These are phyloP conservation scores for Saturnispora ahearnii DNA, from an alignment of 805 yeast genomes.

Conservation along the genomic window DNA sequence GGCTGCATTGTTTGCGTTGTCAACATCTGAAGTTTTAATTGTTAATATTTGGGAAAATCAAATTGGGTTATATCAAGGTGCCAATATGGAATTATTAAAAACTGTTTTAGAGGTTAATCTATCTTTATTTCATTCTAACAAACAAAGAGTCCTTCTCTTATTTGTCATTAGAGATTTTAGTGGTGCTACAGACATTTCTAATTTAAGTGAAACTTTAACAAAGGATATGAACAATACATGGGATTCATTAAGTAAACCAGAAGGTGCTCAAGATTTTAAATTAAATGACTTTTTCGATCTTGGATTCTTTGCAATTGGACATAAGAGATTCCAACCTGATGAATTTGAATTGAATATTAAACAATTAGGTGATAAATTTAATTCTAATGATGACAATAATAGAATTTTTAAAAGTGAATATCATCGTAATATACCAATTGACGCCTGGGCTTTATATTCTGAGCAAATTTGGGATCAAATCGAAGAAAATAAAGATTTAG, in stretches of 20 bases:
- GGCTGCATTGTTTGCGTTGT: slow-evolving; percentile 87
- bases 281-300: slow-evolving; percentile 78
- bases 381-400: slow-evolving; percentile 16
- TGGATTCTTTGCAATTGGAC: slow-evolving; percentile 72
- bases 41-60: slow-evolving; percentile 97
- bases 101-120: slow-evolving; percentile 95
- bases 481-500: slow-evolving; percentile 86
- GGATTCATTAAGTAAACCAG: slow-evolving; percentile 69
- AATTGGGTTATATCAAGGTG: slow-evolving; percentile 95
- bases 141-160: slow-evolving; percentile 50
- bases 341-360: slow-evolving; percentile 55
- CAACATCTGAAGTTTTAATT: slow-evolving; percentile 84
- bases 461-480: slow-evolving; percentile 91
- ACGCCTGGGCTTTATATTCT: slow-evolving; percentile 93
- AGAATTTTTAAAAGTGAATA: slow-evolving; percentile 57
- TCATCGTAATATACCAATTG: slow-evolving; percentile 83
- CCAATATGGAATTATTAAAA: slow-evolving; percentile 89
- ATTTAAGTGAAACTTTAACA: slow-evolving; percentile 57
- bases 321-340: slow-evolving; percentile 73
- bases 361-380: slow-evolving; percentile 54
- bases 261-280: slow-evolving; percentile 42
- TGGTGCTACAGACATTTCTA: slow-evolving; percentile 74
- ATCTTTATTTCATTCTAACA: slow-evolving; percentile 64
- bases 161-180: slow-evolving; percentile 91
- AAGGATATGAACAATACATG: slow-evolving; percentile 72